Evolutionary conservation across 176 grass and related monocot genomes (phyloP).

Genomic region (Thinopyrum elongatum): DNA sequence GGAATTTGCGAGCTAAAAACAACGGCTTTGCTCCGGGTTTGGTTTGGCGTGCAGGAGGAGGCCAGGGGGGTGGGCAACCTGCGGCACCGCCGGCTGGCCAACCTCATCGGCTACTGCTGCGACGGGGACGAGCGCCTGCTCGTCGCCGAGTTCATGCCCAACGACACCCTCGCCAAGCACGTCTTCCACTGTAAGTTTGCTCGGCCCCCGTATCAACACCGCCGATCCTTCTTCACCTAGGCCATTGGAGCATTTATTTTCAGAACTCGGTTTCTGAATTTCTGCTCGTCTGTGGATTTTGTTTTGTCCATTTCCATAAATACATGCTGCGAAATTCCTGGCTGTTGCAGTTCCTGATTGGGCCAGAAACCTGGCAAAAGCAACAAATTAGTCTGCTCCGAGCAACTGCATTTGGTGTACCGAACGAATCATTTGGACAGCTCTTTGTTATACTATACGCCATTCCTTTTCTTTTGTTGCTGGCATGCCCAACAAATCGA

Average conservation of each 20-base stretch:
- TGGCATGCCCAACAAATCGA: background rate
- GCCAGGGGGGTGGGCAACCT: slow-evolving; percentile 86
- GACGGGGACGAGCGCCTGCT: slow-evolving; percentile 96
- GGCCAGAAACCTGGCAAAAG: background rate
- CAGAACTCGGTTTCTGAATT: background rate
- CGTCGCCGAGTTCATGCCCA: slow-evolving; percentile 96
- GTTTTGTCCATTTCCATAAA: background rate
- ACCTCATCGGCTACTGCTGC: slow-evolving; percentile 99
- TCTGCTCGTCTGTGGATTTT: background rate
- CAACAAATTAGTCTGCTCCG: background rate
- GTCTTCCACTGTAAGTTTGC: slow-evolving; percentile 85
- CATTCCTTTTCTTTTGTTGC: slow-evolving; percentile 11
- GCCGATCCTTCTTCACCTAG: background rate
- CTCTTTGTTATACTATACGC: background rate
- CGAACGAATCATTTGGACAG: slow-evolving; percentile 33
- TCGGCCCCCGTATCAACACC: background rate
- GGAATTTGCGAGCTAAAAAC: background rate
- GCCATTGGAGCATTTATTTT: background rate
- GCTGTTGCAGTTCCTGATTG: background rate
- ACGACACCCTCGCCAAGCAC: slow-evolving; percentile 97
- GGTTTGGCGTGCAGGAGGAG: slow-evolving; percentile 64
- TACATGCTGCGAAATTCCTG: background rate
- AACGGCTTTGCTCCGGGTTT: background rate
- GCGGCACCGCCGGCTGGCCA: slow-evolving; percentile 69
- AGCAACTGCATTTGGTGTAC: slow-evolving; percentile 55